Conservation (phyloP, 176 grass and related monocot species). For the Aechmea fasciata region DNA sequence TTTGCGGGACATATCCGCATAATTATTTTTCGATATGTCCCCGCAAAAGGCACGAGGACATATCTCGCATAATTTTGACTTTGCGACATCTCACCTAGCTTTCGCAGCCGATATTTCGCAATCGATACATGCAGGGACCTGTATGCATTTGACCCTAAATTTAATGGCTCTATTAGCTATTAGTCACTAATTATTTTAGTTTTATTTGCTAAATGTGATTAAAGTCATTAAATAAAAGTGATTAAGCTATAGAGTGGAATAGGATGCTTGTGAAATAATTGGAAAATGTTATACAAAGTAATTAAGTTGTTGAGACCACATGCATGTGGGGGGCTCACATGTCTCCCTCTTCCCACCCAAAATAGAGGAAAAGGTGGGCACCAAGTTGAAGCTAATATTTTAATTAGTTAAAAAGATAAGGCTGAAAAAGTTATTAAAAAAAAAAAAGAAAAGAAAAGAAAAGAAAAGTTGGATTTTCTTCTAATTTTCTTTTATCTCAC, state of each 20-base stretch:
- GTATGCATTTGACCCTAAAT: too few species aligned
- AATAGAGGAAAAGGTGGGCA: not conserved
- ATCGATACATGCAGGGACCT: too few species aligned
- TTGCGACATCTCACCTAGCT: too few species aligned
- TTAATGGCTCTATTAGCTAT: too few species aligned
- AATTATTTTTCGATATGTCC: too few species aligned
- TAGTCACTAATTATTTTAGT: too few species aligned
- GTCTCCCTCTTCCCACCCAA: conserved; percentile 1
- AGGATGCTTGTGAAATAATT: not conserved
- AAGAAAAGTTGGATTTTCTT: not conserved
- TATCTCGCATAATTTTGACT: too few species aligned
- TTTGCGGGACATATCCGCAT: too few species aligned
- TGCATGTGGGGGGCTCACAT: conserved; percentile 1
- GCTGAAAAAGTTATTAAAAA: not conserved
- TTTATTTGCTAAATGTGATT: too few species aligned
- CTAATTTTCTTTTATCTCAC: not conserved
- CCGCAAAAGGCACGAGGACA: too few species aligned
- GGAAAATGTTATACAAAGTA: not conserved
- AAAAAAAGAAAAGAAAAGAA: not conserved
- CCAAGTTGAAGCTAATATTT: not conserved
- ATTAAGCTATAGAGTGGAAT: not conserved
- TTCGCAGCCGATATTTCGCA: too few species aligned
- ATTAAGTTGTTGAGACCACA: not conserved
- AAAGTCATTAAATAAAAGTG: too few species aligned
- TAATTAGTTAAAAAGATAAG: not conserved